These are phyloP conservation scores for Testicularia cyperi DNA, from an alignment of 1,284 basidiomycete species.

Conservation along the genomic window DNA sequence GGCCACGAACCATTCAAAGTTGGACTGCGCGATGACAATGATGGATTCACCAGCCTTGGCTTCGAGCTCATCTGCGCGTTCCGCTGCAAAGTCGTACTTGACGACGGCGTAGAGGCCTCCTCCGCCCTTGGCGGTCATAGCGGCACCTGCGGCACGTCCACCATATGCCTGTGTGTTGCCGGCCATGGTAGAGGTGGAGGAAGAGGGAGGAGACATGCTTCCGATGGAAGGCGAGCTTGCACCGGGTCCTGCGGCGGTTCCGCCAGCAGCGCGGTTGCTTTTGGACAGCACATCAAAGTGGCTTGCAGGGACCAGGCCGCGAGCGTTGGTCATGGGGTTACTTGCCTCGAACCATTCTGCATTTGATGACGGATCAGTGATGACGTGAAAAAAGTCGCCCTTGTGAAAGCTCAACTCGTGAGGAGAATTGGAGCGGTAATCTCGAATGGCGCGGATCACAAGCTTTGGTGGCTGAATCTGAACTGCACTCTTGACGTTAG, in stretches of 20 bases:
- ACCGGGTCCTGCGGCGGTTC: conserved; percentile 18
- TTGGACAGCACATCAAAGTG: conserved; percentile 66
- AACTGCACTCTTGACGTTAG: conserved; percentile 42
- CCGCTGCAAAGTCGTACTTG: conserved; percentile 90
- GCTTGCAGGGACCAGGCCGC: conserved; percentile 89
- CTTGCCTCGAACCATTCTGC: conserved; percentile 62
- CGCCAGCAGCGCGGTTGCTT: conserved; percentile 27
- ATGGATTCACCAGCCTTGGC: conserved; percentile 91
- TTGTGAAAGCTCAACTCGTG: conserved; percentile 87
- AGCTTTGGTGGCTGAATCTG: conserved; percentile 75
- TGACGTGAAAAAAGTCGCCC: conserved; percentile 97
- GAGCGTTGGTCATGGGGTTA: conserved; percentile 82
- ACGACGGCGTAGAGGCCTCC: conserved; percentile 77
- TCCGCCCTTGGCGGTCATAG: conserved; percentile 51
- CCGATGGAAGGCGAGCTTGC: conserved; percentile 26
- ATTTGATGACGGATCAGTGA: conserved; percentile 67
- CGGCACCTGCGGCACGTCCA: conserved; percentile 28
- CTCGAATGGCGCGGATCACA: conserved; percentile 81
- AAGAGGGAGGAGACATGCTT: conserved; percentile 22
- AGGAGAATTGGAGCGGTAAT: conserved; percentile 73
- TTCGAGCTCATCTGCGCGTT: conserved; percentile 92
- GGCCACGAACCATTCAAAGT: conserved; percentile 65
- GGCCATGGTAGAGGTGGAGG: not conserved
- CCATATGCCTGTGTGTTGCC: conserved; percentile 21
- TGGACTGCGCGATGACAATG: conserved; percentile 64